Conservation (phyloP, 768 basidiomycete genomes). For the Russula virescens region DNA sequence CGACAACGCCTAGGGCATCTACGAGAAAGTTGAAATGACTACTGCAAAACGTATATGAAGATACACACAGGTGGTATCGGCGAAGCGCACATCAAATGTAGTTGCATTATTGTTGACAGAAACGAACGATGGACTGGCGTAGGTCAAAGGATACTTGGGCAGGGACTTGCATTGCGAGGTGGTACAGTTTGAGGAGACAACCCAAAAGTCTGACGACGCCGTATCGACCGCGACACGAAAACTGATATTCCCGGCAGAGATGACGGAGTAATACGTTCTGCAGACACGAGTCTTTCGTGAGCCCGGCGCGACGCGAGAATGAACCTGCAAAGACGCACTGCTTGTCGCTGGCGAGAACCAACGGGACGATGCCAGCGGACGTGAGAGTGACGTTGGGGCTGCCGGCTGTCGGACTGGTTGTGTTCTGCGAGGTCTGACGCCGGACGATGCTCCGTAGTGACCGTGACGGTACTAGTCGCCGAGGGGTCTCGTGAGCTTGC, state of each 20-base stretch:
- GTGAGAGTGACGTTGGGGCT: neutral
- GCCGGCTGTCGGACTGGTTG: constrained; percentile 6
- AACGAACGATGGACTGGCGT: constrained; percentile 59
- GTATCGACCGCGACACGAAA: constrained; percentile 73
- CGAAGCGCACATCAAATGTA: constrained; percentile 52
- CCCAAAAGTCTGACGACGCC: constrained; percentile 68
- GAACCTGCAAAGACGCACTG: constrained; percentile 13
- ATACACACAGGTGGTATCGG: constrained; percentile 61
- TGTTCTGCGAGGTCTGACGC: constrained; percentile 14
- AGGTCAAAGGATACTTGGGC: constrained; percentile 67
- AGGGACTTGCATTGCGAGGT: constrained; percentile 48
- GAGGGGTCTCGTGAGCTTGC: neutral
- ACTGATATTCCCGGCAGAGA: constrained; percentile 54
- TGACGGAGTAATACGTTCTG: constrained; percentile 64
- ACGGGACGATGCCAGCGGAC: constrained; percentile 4
- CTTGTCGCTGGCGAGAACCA: constrained; percentile 20
- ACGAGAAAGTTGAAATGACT: constrained; percentile 5
- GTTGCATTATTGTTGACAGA: constrained; percentile 58
- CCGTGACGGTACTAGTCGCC: constrained; percentile 1
- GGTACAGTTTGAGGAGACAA: constrained; percentile 57
- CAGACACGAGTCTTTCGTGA: neutral
- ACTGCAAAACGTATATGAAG: neutral
- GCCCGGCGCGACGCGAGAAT: neutral
- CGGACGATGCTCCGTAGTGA: constrained; percentile 12
- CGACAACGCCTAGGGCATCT: constrained; percentile 70